Conservation (phyloP, 306 rosid genomes). For the Aeschynomene evenia region DNA sequence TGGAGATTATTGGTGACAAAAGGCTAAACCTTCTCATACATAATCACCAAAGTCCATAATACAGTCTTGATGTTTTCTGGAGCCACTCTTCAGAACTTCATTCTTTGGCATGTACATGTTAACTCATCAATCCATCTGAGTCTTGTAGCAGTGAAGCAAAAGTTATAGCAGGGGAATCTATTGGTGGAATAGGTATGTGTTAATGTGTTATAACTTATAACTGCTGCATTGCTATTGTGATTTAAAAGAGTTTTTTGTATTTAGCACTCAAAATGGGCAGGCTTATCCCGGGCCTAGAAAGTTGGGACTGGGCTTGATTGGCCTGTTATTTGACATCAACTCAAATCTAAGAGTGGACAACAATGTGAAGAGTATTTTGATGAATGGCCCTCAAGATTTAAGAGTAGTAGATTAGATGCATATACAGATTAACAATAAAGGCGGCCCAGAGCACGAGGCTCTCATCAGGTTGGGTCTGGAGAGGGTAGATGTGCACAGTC, state of each 20-base stretch:
- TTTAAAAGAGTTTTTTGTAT: not conserved
- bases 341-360: no score
- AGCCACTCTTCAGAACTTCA: slow-evolving; percentile 23
- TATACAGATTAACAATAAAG: no score
- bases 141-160: not conserved
- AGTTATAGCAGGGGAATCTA: slow-evolving; percentile 3
- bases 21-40: not conserved
- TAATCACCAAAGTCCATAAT: slow-evolving; percentile 1
- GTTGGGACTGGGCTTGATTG: not conserved
- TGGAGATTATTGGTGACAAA: slow-evolving; percentile 73
- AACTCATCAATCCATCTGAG: slow-evolving; percentile 19
- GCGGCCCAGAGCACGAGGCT: no score
- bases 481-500: no score
- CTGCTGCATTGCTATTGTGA: not conserved
- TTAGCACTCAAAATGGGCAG: not conserved
- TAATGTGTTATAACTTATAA: no score
- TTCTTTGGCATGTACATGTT: slow-evolving; percentile 7
- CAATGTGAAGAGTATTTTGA: not conserved
- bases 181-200: not conserved
- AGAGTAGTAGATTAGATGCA: no score
- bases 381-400: not conserved
- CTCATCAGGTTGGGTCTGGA: no score
- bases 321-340: not conserved
- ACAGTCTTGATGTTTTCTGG: not conserved
- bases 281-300: not conserved